Percentiles rank a stretch among this genome's conserved stretches.
These are phyloP conservation scores for Hymenoscyphus occultus DNA, from an alignment of 2,329 filamentous ascomycete genomes.

Conservation along the genomic window DNA sequence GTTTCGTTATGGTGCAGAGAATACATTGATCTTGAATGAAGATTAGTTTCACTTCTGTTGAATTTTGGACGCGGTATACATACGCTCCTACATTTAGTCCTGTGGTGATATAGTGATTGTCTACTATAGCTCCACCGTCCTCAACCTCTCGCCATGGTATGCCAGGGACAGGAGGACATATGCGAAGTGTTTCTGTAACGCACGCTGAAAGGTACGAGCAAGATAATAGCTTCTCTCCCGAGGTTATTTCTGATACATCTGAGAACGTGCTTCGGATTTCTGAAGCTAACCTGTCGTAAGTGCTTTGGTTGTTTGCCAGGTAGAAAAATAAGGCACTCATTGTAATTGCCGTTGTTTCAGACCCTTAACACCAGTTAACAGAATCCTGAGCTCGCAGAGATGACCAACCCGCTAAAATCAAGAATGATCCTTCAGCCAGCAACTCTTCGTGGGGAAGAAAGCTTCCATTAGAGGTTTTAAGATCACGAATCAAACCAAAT, in stretches of 20 bases:
- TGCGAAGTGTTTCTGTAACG: not conserved
- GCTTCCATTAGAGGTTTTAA: no score
- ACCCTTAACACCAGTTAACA: conserved; percentile 34
- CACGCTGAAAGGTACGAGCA: not conserved
- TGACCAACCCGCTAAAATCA: no score
- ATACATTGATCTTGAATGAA: not conserved
- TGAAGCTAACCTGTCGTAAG: not conserved
- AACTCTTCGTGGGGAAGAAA: no score
- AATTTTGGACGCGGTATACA: no score
- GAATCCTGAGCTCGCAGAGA: no score
- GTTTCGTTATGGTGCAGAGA: not conserved
- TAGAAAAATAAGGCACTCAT: conserved; percentile 21
- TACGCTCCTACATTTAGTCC: no score
- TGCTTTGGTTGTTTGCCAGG: conserved; percentile 4
- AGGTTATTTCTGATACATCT: not conserved
- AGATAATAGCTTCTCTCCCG: not conserved
- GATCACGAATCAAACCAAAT: no score
- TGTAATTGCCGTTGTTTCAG: conserved; percentile 34
- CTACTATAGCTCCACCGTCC: not conserved
- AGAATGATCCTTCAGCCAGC: no score
- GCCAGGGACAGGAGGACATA: not conserved
- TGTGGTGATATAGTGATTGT: no score
- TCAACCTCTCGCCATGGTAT: not conserved
- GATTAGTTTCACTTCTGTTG: no score
- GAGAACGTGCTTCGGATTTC: conserved; percentile 14